Evolutionary conservation across 1,284 basidiomycete species (phyloP).

Genomic region (Sutorius eximius): DNA sequence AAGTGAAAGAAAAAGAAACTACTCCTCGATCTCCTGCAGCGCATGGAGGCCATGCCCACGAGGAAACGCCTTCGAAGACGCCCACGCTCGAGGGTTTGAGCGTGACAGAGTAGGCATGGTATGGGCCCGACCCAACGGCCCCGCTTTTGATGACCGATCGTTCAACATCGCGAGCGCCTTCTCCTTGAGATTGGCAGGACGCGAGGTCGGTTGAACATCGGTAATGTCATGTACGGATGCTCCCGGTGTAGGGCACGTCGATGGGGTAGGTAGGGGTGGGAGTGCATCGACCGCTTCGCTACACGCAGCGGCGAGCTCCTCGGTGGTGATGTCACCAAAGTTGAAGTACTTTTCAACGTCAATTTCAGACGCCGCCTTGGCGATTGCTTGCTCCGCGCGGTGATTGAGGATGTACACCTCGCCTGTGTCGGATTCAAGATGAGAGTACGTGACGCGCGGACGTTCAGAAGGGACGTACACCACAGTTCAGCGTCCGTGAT

Average conservation of each 20-base stretch:
- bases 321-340: not conserved
- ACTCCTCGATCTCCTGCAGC: constrained; percentile 13
- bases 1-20: not conserved
- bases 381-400: constrained; percentile 6
- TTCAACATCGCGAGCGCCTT: constrained; percentile 1
- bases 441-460: not conserved
- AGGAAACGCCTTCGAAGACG: not conserved
- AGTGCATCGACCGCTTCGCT: not conserved
- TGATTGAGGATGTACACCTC: constrained; percentile 5
- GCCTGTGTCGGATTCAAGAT: constrained; percentile 10
- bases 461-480: constrained; percentile 16
- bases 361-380: constrained; percentile 3
- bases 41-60: constrained; percentile 4
- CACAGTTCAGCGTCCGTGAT: not conserved
- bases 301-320: too few species aligned
- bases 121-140: constrained; percentile 14
- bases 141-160: not conserved
- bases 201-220: not conserved
- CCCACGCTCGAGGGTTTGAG: not conserved
- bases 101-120: constrained; percentile 16
- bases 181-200: constrained; percentile 1
- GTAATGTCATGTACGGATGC: not conserved
- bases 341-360: constrained; percentile 9
- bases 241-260: not conserved
- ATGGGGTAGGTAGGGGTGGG: not conserved